Evolutionary conservation across 2,329 filamentous ascomycete species (phyloP), one percentile per base, ranked within the genome.

Genomic region (Orbilia brochopaga): DNA sequence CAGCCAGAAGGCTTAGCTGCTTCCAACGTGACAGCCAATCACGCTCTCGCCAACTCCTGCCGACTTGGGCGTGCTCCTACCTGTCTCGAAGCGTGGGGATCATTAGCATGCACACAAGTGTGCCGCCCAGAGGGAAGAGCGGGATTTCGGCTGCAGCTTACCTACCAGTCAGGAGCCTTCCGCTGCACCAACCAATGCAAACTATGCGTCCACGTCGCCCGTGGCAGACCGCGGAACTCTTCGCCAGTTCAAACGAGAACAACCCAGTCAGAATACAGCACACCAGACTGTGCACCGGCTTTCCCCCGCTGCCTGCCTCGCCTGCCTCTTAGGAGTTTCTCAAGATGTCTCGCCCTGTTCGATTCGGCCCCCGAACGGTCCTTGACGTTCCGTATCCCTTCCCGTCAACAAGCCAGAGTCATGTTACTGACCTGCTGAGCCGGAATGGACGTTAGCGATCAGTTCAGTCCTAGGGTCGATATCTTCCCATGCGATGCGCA

Each of bases 1-100:
- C 63, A 64, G 66, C 66, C 58, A 59, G 63, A 70, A 35, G 66
- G 66, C 66, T 64, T 64, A 70, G 66, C 66, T 70, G 59, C 58
- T 56, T n/a, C 59, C 59, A 48, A 53, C 30, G 48, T 60, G 48
- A 59, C 60, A 64, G 53, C 66, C 66, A 70, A 70, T 70, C 32
- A 58, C 42, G 50, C 24, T 8, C 46, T 51, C 54, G 50, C 59
- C 17, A 60, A n/a, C 40, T 54, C 54, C 48, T 70, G 59, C 66
- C 59, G 56, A 35, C 30, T 56, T 59, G 21, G 48, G 60, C 51
- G 46, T 52, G 37, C 53, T 58, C 54, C 61, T 70, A 64, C 66
- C 66, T 64, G 54, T 64, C 40, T 23, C 55, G 65, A 42, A 58
- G 53, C 56, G 65, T 69, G 65, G 65, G 51, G 65, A 69, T 50